Evolutionary conservation across 2,329 filamentous ascomycete genomes (phyloP).

Genomic region (Fusarium redolens): DNA sequence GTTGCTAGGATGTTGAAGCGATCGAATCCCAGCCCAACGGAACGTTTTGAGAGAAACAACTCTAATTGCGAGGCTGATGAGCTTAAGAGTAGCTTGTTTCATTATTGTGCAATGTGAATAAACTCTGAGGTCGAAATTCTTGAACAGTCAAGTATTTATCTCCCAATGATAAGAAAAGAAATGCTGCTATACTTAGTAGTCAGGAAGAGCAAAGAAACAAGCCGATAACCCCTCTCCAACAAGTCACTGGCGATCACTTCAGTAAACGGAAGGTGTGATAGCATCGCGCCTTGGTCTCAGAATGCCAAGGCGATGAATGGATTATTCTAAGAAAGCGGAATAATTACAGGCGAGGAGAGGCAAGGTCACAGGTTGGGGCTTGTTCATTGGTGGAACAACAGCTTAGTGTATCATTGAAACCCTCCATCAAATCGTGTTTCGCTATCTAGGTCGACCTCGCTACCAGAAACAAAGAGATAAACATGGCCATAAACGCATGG

Average conservation of each 20-base stretch:
- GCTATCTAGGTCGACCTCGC: neutral
- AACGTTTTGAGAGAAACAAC: neutral
- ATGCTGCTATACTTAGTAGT: too few species aligned
- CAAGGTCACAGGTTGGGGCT: neutral
- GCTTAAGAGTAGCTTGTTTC: neutral
- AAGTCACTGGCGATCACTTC: neutral
- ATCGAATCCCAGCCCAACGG: neutral
- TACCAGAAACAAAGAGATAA: neutral
- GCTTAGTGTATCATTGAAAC: neutral
- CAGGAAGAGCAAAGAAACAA: neutral
- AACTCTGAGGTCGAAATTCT: neutral
- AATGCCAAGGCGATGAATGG: neutral
- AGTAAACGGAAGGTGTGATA: neutral
- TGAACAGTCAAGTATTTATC: neutral
- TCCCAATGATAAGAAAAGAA: too few species aligned
- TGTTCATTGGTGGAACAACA: slow-evolving; percentile 10
- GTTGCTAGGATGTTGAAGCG: neutral
- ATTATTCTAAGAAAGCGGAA: neutral
- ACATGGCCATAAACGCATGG: neutral
- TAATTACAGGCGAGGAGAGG: neutral
- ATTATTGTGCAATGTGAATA: neutral
- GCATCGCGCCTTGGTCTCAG: neutral
- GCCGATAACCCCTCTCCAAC: neutral
- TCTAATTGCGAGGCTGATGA: neutral
- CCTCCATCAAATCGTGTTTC: neutral